Evolutionary conservation across 257 asterid genomes (phyloP), one percentile per base, ranked within the genome.

Genomic region (Scutellaria galericulata): DNA sequence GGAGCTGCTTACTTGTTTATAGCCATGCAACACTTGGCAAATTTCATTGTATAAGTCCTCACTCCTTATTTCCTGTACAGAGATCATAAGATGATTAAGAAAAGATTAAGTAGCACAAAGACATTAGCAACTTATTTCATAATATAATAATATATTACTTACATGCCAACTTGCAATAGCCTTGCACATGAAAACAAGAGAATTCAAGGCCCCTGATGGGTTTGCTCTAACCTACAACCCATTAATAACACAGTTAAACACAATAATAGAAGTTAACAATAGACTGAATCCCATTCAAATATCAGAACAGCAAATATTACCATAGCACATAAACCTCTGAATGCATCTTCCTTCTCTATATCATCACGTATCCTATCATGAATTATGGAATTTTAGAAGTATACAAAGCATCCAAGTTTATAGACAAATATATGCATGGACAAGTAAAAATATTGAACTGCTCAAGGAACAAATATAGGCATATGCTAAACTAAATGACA

Each of bases 121-220:
- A 47, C 6, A n/a, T 57, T 64, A 48, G 76, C 13, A 41, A 59
- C 48, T 14, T 15, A 46, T 72, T 45, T 13, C 27, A 56, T 31
- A 44, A 39, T 3, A 9, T 60, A 22, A 41, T 7, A 60, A 9
- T 15, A 15, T n/a, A 47, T 45, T 52, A 84, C 96, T 88, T 82
- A 93, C 98, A 74, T 93, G 91, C 98, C 98, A 93, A 86, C 98
- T 92, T 61, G 97, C 95, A 72, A 93, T 83, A 53, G 98, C 98
- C 82, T 77, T 83, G 81, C 93, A 87, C 85, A 93, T 77, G 80
- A 79, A 87, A 81, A 78, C 88, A 5, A 93, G 88, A 46, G 92
- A 90, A 81, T 73, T 89, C 75, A 90, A 75, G 77, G 92, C 97
- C 72, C 96, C 97, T 4, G 96, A 68, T 60, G 98, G 98, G 75